Base-by-base conservation (phyloP, 2,329 filamentous ascomycete species). In the Rhexocercosporidium sp. region DNA sequence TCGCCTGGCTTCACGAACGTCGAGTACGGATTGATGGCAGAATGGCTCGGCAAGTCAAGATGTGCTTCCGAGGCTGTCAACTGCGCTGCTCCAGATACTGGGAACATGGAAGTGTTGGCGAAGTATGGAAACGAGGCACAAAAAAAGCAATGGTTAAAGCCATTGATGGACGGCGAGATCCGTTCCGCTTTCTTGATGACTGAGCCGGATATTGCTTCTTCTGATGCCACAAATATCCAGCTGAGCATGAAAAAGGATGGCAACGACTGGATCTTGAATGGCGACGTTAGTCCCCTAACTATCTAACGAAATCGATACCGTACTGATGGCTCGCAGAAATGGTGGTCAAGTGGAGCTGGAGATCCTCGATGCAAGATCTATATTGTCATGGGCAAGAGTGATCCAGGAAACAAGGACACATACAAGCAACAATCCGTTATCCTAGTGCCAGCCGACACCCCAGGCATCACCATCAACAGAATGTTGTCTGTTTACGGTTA, bases 21-120 rank as follows among this genome's bases (percentile, higher is more conserved):
- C 70, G 96, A 99, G 82, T 99, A 99, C 78, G 96, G 94, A 14
- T 83, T 99, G 75, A 99, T 98, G 94, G 96, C 96, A 20, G 96
- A 99, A 83, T 92, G 93, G 82, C 84, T 98, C 74, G 96, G 96
- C 71, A 95, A 93, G 83, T 97, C 92, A 73, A 85, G 87, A 77
- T 84, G 89, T 70, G 96, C 94, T 12, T 93, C 92, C 8, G 93
- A 96, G 83, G 93, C 94, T 29, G 92, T 90, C 78, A 97, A 97
- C 81, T 97, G 94, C 81, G 86, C 94, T 41, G 94, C 94, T 3
- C 94, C 94, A 2, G 94, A 97, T 79, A 97, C 94, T 3, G 94
- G 94, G 59, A 97, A 97, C 81, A 97, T 97, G 93, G 94, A 97
- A 79, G 94, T 97, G 25, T 79, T 97, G 73, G 94, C 94, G 77